A percentile compares a stretch with the other conserved stretches of the same genome.
Conservation (phyloP, 2,329 filamentous ascomycete species). For the Xylariaceae sp. region DNA sequence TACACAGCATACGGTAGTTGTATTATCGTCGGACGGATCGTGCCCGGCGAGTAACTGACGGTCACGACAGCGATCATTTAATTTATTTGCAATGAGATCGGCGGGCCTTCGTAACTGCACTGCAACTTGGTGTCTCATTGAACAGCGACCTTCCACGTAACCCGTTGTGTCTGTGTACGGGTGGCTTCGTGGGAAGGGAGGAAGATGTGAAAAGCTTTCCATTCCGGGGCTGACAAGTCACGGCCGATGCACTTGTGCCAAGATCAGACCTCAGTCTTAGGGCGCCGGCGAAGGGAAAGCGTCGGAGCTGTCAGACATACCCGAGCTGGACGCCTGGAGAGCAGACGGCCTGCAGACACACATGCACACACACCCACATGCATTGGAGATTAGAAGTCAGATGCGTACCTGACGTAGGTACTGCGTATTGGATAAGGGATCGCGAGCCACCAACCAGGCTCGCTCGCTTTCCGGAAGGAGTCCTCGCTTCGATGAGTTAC, state of each 20-base stretch:
- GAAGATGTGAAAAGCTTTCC: conserved; percentile 3
- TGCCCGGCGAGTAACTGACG: not conserved
- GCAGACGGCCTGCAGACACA: not conserved
- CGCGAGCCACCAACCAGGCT: not conserved
- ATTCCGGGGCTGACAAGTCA: conserved; percentile 24
- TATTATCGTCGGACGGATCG: not conserved
- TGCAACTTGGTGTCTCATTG: conserved; percentile 12
- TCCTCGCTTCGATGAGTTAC: not conserved
- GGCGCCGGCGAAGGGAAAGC: not conserved
- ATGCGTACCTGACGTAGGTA: not conserved
- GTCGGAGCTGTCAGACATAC: conserved; percentile 1
- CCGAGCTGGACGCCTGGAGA: not conserved
- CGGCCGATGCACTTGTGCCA: conserved; percentile 18
- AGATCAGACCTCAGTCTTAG: conserved; percentile 10
- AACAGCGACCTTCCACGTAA: not conserved
- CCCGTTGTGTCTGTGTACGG: not conserved
- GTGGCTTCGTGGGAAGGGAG: conserved; percentile 6
- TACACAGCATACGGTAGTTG: not conserved
- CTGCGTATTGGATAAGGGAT: not conserved
- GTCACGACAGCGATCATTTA: not conserved
- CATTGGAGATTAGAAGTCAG: not conserved
- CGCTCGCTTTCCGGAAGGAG: conserved; percentile 13
- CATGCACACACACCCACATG: not conserved
- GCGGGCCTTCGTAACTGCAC: conserved; percentile 10
- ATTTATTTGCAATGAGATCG: conserved; percentile 2